phyloP scores from a whole-genome alignment of 176 grass and related monocot species.

The Paspalum vaginatum region DNA sequence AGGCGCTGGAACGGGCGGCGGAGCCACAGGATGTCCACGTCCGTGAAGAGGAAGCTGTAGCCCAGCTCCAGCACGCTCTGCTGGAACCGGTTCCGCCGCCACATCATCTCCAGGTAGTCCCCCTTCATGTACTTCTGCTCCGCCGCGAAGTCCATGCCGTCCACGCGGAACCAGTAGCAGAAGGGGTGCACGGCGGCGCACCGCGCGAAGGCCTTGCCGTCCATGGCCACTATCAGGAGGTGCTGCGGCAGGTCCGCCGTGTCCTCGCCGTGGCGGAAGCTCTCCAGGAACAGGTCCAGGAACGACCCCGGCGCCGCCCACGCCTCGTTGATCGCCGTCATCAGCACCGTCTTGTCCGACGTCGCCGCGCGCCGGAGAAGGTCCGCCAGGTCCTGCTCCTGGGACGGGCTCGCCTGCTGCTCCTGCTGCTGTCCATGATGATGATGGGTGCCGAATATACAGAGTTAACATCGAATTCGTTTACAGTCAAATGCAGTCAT shows the following conservation, averaged over 20 bases:
- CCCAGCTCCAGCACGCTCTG: slow-evolving; percentile 64
- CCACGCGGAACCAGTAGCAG: slow-evolving; percentile 60
- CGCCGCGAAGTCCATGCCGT: slow-evolving; percentile 56
- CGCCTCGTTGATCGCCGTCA: slow-evolving; percentile 74
- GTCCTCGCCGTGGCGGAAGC: slow-evolving; percentile 64
- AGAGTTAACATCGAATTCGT: neutral
- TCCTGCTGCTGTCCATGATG: neutral
- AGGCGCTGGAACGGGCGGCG: slow-evolving; percentile 61
- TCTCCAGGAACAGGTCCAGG: slow-evolving; percentile 77
- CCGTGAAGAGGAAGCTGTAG: slow-evolving; percentile 85
- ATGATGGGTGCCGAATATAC: neutral
- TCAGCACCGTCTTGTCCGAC: slow-evolving; percentile 54
- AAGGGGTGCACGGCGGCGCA: slow-evolving; percentile 62
- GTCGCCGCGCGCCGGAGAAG: slow-evolving; percentile 59
- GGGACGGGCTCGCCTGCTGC: neutral
- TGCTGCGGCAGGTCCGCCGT: slow-evolving; percentile 49
- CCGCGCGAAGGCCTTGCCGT: slow-evolving; percentile 43
- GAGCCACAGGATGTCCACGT: slow-evolving; percentile 92
- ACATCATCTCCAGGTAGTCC: slow-evolving; percentile 90
- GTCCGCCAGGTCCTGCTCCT: slow-evolving; percentile 45
- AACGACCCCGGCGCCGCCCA: slow-evolving; percentile 69
- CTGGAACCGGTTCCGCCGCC: slow-evolving; percentile 67
- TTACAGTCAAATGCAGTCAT: neutral
- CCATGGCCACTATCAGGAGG: slow-evolving; percentile 67
- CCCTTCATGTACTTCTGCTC: slow-evolving; percentile 75